These are phyloP conservation scores for Odontarrhena argentea DNA, from an alignment of 345 rosid genomes.

Conservation along the genomic window DNA sequence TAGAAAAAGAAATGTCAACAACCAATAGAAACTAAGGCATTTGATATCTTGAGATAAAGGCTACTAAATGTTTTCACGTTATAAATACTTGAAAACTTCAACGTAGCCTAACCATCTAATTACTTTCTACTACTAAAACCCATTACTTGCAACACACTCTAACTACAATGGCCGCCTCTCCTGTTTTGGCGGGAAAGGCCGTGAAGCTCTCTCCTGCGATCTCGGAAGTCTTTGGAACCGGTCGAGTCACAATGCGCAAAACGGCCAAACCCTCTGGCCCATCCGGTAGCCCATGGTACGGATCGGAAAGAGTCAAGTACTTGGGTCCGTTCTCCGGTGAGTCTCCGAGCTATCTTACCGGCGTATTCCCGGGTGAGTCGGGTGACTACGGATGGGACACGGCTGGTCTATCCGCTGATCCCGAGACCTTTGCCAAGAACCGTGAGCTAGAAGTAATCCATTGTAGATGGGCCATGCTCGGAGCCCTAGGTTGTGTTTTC, in stretches of 20 bases:
- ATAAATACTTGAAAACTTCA: no score
- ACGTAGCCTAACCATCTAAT: no score
- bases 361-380: conserved; percentile 64
- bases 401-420: not conserved
- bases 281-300: conserved; percentile 48
- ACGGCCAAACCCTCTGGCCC: conserved; percentile 31
- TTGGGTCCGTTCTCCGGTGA: conserved; percentile 71
- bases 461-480: not conserved
- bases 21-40: no score
- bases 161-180: conserved; percentile 52
- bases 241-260: conserved; percentile 57
- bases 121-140: no score
- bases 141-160: no score
- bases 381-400: conserved; percentile 83
- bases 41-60: no score
- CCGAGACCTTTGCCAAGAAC: not conserved
- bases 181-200: conserved; percentile 55
- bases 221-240: conserved; percentile 42
- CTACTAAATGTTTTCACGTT: no score
- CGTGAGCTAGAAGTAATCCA: conserved; percentile 5
- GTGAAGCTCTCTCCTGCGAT: conserved; percentile 49
- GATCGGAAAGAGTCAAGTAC: conserved; percentile 48
- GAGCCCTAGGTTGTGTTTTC: not conserved
- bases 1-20: no score
- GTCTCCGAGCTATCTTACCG: conserved; percentile 62